Evolutionary conservation across 2,329 filamentous ascomycete genomes (phyloP), one percentile per base, ranked within the genome.

Genomic region (Whalleya microplaca): DNA sequence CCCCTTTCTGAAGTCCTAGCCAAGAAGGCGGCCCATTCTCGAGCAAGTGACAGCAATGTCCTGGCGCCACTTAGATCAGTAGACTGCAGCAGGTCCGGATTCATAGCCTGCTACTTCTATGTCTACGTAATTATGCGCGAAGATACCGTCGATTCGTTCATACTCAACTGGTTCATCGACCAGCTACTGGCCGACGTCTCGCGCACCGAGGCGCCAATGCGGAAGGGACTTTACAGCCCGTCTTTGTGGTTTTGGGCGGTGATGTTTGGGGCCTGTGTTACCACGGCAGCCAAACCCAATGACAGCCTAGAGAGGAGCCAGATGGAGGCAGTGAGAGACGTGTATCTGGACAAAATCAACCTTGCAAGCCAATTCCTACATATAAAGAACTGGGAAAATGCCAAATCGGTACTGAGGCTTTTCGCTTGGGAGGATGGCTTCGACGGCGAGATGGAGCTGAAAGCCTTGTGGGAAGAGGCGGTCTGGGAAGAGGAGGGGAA

Each of bases 21-120:
- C 21, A 66, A 58, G 55, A 65, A 65, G 45, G 65, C 63, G 7
- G 63, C 65, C 41, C 61, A 62, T 37, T 50, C 64, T 23, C 62
- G 59, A 41, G 51, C 61, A 20, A 57, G 48, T 43, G 64, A 65
- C 21, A 56, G 55, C 48, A 62, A 59, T 27, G 47, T 46, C 20
- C 47, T 63, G 37, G 45, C 56, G 37, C 59, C 62, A 18, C 51
- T 66, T 29, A 55, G 57, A 57, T 66, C 68, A n/a, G 67, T 72
- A 23, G 69, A 71, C 55, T 59, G 72, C 51, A 79, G 76, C 59
- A 72, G 77, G 45, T 76, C 74, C 40, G 76, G 75, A 51, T 79
- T 78, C 65, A 76, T 79, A 51, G 75, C 76, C 41, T 78, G 76
- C 32, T 78, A 78, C 64, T 76, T 79, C 65, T 79, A 79, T 64